These are phyloP conservation scores for Marasmius tenuissimus DNA, from an alignment of 1,284 basidiomycete genomes.

Conservation along the genomic window DNA sequence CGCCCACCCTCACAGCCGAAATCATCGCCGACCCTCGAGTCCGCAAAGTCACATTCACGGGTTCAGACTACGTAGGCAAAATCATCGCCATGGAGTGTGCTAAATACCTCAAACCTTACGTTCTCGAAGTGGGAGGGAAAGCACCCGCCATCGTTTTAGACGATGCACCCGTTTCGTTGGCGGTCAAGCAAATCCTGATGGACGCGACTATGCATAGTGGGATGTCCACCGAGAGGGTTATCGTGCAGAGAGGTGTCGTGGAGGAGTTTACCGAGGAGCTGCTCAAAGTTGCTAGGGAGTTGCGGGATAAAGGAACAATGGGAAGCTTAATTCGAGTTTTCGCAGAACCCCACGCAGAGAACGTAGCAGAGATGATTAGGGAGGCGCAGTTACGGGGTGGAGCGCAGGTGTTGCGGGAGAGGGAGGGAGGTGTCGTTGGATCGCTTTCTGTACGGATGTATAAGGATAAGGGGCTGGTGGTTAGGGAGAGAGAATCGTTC, in stretches of 20 bases:
- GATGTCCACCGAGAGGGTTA: slow-evolving; percentile 59
- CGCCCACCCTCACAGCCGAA: slow-evolving; percentile 46
- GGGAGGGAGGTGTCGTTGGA: slow-evolving; percentile 45
- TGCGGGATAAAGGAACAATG: slow-evolving; percentile 32
- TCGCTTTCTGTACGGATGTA: slow-evolving; percentile 50
- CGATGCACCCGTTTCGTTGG: slow-evolving; percentile 62
- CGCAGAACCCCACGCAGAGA: slow-evolving; percentile 47
- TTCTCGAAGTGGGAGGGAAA: slow-evolving; percentile 78
- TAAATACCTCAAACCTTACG: slow-evolving; percentile 71
- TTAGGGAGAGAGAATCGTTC: slow-evolving; percentile 60
- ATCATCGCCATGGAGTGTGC: slow-evolving; percentile 74
- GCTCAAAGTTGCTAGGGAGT: slow-evolving; percentile 26
- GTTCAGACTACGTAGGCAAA: slow-evolving; percentile 67
- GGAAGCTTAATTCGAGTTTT: slow-evolving; percentile 40
- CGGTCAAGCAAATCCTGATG: slow-evolving; percentile 54
- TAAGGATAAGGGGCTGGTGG: slow-evolving; percentile 44
- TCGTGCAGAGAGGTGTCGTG: slow-evolving; percentile 65
- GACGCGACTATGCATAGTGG: slow-evolving; percentile 64
- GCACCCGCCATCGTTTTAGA: slow-evolving; percentile 67
- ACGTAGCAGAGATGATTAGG: slow-evolving; percentile 46
- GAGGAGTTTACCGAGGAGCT: slow-evolving; percentile 36
- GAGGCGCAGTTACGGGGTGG: slow-evolving; percentile 50
- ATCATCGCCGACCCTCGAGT: slow-evolving; percentile 58
- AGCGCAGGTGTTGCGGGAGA: slow-evolving; percentile 48
- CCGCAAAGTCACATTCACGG: slow-evolving; percentile 60